phyloP scores from a whole-genome alignment of 129 eudicot genomes.

The Mikania micrantha region DNA sequence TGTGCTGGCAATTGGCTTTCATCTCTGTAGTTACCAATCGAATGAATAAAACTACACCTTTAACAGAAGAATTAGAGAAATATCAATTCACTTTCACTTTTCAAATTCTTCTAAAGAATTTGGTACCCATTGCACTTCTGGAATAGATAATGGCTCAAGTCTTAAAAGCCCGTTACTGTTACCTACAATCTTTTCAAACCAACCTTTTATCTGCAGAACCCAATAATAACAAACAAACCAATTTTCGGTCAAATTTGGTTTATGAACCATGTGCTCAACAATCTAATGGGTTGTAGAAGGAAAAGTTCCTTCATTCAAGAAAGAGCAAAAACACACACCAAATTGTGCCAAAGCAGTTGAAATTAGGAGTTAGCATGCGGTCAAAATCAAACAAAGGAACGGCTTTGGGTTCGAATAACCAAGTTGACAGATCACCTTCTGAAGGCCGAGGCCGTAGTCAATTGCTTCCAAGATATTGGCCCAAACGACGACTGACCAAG shows the following conservation, averaged over 20 bases:
- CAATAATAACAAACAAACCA: constrained; percentile 24
- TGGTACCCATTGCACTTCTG: constrained; percentile 22
- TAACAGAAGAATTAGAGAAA: constrained; percentile 34
- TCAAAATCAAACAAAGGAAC: constrained; percentile 43
- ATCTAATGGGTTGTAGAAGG: constrained; percentile 36
- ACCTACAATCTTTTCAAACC: constrained; percentile 23
- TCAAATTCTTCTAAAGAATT: constrained; percentile 22
- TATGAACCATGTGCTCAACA: constrained; percentile 39
- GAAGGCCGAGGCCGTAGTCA: constrained; percentile 81
- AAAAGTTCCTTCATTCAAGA: constrained; percentile 37
- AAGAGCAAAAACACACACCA: constrained; percentile 45
- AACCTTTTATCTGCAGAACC: constrained; percentile 26
- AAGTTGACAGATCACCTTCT: constrained; percentile 68
- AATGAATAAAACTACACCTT: constrained; percentile 28
- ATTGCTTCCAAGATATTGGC: constrained; percentile 94
- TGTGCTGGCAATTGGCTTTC: constrained; percentile 36
- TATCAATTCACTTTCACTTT: constrained; percentile 26
- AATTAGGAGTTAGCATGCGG: constrained; percentile 30
- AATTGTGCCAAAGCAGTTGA: constrained; percentile 47
- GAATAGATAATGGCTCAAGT: constrained; percentile 6
- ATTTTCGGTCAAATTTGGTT: constrained; percentile 32
- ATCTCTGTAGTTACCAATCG: constrained; percentile 26
- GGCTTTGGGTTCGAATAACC: constrained; percentile 25
- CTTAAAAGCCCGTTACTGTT: constrained; percentile 17
- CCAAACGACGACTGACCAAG: constrained; percentile 89